These are phyloP conservation scores for Saccharomycodes ludwigii DNA, from an alignment of 805 yeast genomes.

Conservation along the genomic window DNA sequence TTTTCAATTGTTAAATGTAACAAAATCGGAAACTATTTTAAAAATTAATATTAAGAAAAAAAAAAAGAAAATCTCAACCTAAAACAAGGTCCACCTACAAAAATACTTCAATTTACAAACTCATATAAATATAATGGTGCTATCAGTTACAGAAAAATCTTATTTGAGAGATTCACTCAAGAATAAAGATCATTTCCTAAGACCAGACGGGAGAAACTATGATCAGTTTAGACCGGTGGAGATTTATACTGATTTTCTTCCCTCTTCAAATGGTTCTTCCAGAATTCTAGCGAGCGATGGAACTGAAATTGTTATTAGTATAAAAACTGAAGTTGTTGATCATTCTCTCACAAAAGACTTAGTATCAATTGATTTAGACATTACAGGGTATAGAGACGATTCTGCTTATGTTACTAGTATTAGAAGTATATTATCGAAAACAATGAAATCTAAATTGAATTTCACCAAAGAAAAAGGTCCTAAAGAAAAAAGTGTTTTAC, in stretches of 20 bases:
- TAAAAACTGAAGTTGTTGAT: constrained; percentile 72
- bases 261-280: constrained; percentile 87
- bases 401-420: constrained; percentile 54
- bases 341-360: constrained; percentile 33
- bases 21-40: no score
- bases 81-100: no score
- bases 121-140: no score
- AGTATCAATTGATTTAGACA: constrained; percentile 67
- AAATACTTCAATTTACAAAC: no score
- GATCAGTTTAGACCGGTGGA: constrained; percentile 80
- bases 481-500: constrained; percentile 36
- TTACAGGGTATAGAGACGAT: constrained; percentile 73
- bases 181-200: constrained; percentile 35
- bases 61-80: no score
- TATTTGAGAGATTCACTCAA: constrained; percentile 65
- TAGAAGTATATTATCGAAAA: constrained; percentile 35
- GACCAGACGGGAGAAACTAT: constrained; percentile 76
- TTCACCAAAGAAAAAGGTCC: no score
- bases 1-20: no score
- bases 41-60: no score
- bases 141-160: constrained; percentile 66
- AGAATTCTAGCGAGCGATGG: constrained; percentile 81
- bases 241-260: constrained; percentile 67
- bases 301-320: constrained; percentile 83
- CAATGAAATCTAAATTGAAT: constrained; percentile 34